phyloP scores from a whole-genome alignment of 768 basidiomycete species.

The Serpula lacrymans region DNA sequence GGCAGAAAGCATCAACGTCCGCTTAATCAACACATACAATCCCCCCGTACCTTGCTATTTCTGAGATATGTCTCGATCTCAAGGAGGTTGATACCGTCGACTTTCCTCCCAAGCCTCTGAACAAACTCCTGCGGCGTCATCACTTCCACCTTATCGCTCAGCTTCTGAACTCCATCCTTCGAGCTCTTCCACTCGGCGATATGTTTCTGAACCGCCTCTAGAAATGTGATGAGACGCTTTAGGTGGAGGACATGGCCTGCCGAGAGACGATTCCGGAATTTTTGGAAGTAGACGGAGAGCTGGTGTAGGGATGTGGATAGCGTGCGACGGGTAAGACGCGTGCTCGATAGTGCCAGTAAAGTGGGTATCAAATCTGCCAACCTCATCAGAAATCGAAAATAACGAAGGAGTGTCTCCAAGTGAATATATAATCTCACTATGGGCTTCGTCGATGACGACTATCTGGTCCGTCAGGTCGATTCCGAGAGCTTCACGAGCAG shows the following conservation, averaged over 20 bases:
- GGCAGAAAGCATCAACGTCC: background rate
- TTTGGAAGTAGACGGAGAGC: conserved; percentile 70
- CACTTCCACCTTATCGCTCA: conserved; percentile 47
- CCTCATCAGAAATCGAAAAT: background rate
- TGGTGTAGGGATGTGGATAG: conserved; percentile 68
- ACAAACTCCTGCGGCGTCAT: conserved; percentile 67
- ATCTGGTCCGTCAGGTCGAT: conserved; percentile 84
- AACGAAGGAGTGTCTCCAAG: background rate
- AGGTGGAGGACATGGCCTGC: conserved; percentile 73
- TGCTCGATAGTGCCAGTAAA: conserved; percentile 80
- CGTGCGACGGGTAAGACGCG: conserved; percentile 52
- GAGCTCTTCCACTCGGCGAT: conserved; percentile 50
- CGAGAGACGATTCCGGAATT: conserved; percentile 76
- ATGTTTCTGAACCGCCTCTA: conserved; percentile 65
- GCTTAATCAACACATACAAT: no score
- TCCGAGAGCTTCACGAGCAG: conserved; percentile 81
- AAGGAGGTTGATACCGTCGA: conserved; percentile 74
- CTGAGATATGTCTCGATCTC: conserved; percentile 81
- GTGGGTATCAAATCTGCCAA: conserved; percentile 81
- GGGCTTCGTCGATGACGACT: conserved; percentile 93
- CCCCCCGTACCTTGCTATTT: conserved; percentile 78
- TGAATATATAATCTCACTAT: conserved; percentile 57
- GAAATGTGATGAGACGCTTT: conserved; percentile 70
- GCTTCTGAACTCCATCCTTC: conserved; percentile 8
- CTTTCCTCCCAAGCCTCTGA: conserved; percentile 61